Evolutionary conservation across 345 rosid genomes (phyloP), one percentile per base, ranked within the genome.

Genomic region (Populus tremula): DNA sequence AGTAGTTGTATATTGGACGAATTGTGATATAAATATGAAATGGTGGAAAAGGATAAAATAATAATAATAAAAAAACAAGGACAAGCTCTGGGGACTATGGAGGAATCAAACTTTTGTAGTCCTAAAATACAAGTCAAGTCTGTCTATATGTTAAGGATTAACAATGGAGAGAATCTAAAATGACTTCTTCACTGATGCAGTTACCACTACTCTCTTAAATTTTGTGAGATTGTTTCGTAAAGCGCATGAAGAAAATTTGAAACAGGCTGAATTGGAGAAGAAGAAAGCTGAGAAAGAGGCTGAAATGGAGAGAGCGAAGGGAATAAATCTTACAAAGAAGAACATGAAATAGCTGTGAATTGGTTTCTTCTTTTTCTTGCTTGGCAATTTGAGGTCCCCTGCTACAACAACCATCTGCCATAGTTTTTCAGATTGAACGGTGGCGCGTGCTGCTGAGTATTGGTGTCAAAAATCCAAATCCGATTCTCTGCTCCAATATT

Each of bases 221-320:
- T 96, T 96, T 84, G 91, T 89, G 86, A 89, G 87, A 82, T 79
- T 94, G 86, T 96, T 96, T 65, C 92, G 93, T 75, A 92, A 87
- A 89, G 96, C 99, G 68, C 98, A 94, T 67, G 98, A 96, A 76
- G 99, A 96, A 84, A 96, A 94, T 76, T 12, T 85, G 76, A 96
- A 96, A 78, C 95, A 91, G 87, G 94, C 86, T 11, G 99, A 96
- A 85, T 63, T 90, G 84, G 98, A 94, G 82, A 96, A 81, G 89
- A 96, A 94, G 87, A 94, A 94, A 87, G 94, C 92, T 31, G 90
- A 87, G 20, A 92, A 96, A 78, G 99, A 96, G 83, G 97, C 98
- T 3, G 99, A 93, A 75, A 91, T 91, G 94, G 95, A 89, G 84
- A 92, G 89, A 87, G 90, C 96, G 0, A 93, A 89, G 87, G 95